Evolutionary conservation across 1,139 yeast species (phyloP), one percentile per base, ranked within the genome.

Genomic region (Pichia sp.): DNA sequence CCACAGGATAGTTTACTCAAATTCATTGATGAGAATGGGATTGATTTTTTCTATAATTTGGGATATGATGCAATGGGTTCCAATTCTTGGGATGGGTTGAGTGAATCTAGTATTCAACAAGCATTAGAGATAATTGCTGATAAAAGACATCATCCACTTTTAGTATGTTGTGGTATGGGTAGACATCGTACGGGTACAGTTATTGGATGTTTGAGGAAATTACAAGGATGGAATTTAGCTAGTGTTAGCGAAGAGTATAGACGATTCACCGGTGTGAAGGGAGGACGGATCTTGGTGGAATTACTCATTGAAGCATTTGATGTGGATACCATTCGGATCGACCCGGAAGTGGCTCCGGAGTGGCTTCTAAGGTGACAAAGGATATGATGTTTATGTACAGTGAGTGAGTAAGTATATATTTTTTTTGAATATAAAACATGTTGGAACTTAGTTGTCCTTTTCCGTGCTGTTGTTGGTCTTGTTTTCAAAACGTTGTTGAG

Each of bases 101-200:
- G 87, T 22, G 96, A 87, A 52, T 69, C 74, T 27, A 78, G 94
- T 22, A 87, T 88, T 33, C 74, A 74, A 23, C 78, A 75, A 44
- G 94, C 96, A 1, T 63, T 88, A 44, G 84, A 80, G 46, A 68
- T 86, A 30, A 79, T 88, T 25, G 73, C 80, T 36, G 73, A 84
- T 50, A 69, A 69, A 45, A 69, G 72, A n/a, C 75, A 79, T 54
- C 84, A 85, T 51, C 97, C 98, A 0, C 51, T 88, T 44, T 63
- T 91, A 34, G 91, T 87, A 7, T 88, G 97, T 59, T 91, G 97
- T 53, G 96, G 96, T 11, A 88, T 88, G 97, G 98, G 98, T 0
- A 67, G 97, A 48, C 97, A 91, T 58, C 69, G 97, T 43, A 87
- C 96, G 0, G 98, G 98, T 1, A 87, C 96, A 0, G 95, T 91